These are phyloP conservation scores for Litsea cubeba DNA, from an alignment of 164 flowering plant genomes.

Conservation along the genomic window DNA sequence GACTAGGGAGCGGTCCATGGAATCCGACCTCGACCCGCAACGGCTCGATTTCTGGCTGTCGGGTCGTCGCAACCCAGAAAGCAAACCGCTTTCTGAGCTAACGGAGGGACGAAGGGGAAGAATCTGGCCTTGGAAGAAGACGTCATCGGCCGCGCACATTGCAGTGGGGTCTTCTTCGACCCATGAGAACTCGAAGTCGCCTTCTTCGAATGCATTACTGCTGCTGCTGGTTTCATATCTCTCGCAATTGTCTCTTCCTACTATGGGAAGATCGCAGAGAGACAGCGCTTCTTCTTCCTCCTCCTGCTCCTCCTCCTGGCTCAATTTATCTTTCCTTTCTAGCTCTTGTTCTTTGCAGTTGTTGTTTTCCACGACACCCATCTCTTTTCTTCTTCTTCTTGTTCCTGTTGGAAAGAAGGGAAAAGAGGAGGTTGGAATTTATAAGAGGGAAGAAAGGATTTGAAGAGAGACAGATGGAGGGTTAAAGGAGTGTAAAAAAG, in stretches of 20 bases:
- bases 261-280: slow-evolving; percentile 47
- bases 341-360: not conserved
- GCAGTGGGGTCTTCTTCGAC: not conserved
- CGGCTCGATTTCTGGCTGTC: slow-evolving; percentile 6
- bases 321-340: too few relatives aligned
- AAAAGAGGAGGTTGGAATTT: not conserved
- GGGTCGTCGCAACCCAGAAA: not conserved
- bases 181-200: slow-evolving; percentile 52
- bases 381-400: not conserved
- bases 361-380: not conserved
- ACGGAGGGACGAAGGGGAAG: slow-evolving; percentile 65
- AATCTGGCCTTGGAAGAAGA: slow-evolving; percentile 68
- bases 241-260: slow-evolving; percentile 6
- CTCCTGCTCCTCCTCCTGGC: not conserved
- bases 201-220: slow-evolving; percentile 4
- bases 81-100: slow-evolving; percentile 34
- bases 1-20: slow-evolving; percentile 41
- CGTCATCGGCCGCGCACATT: slow-evolving; percentile 75
- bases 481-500: not conserved
- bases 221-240: slow-evolving; percentile 2
- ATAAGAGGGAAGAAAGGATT: not conserved
- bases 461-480: slow-evolving; percentile 5
- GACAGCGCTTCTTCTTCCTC: slow-evolving; percentile 36
- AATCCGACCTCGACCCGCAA: slow-evolving; percentile 46
- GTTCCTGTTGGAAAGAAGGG: not conserved